Evolutionary conservation across 225 moss, liverwort and hornwort genomes (phyloP), one percentile per base, ranked within the genome.

Genomic region (Lunularia cruciata): DNA sequence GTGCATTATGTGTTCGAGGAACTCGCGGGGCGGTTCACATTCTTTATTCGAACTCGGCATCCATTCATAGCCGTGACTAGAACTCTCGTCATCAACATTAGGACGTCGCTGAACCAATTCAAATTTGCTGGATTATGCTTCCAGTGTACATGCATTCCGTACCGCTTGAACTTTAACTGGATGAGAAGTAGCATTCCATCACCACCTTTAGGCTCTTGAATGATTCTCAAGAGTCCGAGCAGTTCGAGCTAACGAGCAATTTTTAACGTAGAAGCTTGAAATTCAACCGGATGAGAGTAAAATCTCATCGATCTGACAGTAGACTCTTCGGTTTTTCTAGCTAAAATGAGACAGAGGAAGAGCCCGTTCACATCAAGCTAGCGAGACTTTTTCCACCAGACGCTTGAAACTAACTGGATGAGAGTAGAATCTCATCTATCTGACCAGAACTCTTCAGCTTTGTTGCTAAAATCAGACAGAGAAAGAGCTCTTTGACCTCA

Each of bases 331-430:
- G 37, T 6, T n/a, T 43, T 25, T 10, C 22, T 12, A n/a, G 6
- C n/a, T 8, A 33, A 34, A 11, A 18, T 8, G n/a, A 65, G 46
- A 31, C 23, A 25, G 35, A 48, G 49, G 28, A 35, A 47, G 65
- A 64, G 63, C 63, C 46, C 45, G 63, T 64, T 64, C 63, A 45
- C 18, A 18, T 64, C 63, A 64, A 46, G 63, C 63, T 64, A 28
- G 18, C 45, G 46, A 64, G 45, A 28, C 2, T 46, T 64, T 47
- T 46, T 6, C 45, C 34, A 5, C 22, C n/a, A 30, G 48, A 51
- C 22, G 49, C 23, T 34, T 67, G 51, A 48, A 34, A n/a, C 22
- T 4, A 13, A 67, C 67, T 33, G 67, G 48, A 67, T 67, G 67
- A 52, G 67, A 25, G 67, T 67, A 67, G n/a, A 22, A 67, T 67